phyloP scores from a whole-genome alignment of 305 asterid genomes.

The Fraxinus xanthoxyloides region DNA sequence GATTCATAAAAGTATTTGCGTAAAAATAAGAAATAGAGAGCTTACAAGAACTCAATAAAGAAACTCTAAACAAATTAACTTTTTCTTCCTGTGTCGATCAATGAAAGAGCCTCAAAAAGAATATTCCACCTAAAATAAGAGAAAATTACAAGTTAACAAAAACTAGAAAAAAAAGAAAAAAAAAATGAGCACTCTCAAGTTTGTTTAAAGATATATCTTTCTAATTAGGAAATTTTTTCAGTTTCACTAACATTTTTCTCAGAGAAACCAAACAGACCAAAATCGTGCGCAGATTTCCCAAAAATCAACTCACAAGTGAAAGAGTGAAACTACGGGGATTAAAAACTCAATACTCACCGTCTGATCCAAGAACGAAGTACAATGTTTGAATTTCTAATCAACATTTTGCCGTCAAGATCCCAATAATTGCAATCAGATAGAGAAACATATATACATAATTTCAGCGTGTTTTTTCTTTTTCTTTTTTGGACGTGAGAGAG shows the following conservation, averaged over 20 bases:
- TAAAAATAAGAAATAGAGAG: not conserved
- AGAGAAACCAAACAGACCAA: conserved; percentile 1
- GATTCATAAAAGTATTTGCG: not conserved
- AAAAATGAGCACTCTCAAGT: not conserved
- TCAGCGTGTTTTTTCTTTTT: not conserved
- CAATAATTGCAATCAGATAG: not conserved
- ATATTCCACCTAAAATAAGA: not conserved
- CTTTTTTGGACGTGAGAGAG: not conserved
- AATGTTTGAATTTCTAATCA: conserved; percentile 23
- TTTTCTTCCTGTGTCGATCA: not conserved
- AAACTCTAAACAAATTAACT: not conserved
- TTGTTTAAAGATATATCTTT: not conserved
- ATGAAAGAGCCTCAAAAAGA: not conserved
- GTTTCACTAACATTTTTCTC: not conserved
- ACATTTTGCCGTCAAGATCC: not conserved
- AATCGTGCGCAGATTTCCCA: not conserved
- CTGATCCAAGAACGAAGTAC: not conserved
- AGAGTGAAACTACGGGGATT: not conserved
- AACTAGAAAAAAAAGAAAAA: not conserved
- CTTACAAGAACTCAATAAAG: not conserved
- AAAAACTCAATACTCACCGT: conserved; percentile 27
- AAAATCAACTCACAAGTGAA: not conserved
- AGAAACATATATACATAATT: not conserved
- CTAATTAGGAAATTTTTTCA: not conserved
- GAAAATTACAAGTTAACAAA: not conserved